These are phyloP conservation scores for Fulvia fulva DNA, from an alignment of 2,329 filamentous ascomycete species.

Conservation along the genomic window DNA sequence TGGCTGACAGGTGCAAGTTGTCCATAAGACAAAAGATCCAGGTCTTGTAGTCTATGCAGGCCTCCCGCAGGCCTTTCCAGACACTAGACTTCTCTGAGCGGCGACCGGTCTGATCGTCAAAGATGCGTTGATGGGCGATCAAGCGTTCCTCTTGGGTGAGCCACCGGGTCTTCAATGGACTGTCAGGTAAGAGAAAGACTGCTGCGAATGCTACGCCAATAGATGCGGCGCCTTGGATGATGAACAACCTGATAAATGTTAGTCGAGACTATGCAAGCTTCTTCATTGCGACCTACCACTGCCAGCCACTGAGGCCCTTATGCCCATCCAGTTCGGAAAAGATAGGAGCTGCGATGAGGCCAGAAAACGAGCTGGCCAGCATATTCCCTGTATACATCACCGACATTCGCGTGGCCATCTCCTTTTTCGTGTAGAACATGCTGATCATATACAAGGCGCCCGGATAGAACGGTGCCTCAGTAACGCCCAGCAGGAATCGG, in stretches of 20 bases:
- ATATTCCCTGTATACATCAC: constrained; percentile 27
- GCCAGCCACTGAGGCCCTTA: constrained; percentile 56
- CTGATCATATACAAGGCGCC: constrained; percentile 9
- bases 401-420: constrained; percentile 30
- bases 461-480: constrained; percentile 8
- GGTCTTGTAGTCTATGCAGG: constrained; percentile 4
- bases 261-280: background rate
- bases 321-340: constrained; percentile 58
- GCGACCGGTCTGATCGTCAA: constrained; percentile 1
- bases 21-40: constrained; percentile 11
- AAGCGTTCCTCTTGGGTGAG: constrained; percentile 20
- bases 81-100: constrained; percentile 6
- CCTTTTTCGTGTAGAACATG: constrained; percentile 44
- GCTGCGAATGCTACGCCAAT: constrained; percentile 55
- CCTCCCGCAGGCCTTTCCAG: constrained; percentile 9
- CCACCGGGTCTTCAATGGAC: constrained; percentile 44
- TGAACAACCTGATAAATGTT: constrained; percentile 47
- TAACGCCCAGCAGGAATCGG: constrained; percentile 8
- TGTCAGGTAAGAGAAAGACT: constrained; percentile 62
- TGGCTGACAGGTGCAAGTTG: constrained; percentile 10
- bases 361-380: constrained; percentile 63
- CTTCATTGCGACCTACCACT: constrained; percentile 8
- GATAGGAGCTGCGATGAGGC: constrained; percentile 53
- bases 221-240: constrained; percentile 65
- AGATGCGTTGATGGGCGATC: too few species aligned